Conservation (phyloP, 495 filamentous ascomycete species). For the Aspergillus ostianus region DNA sequence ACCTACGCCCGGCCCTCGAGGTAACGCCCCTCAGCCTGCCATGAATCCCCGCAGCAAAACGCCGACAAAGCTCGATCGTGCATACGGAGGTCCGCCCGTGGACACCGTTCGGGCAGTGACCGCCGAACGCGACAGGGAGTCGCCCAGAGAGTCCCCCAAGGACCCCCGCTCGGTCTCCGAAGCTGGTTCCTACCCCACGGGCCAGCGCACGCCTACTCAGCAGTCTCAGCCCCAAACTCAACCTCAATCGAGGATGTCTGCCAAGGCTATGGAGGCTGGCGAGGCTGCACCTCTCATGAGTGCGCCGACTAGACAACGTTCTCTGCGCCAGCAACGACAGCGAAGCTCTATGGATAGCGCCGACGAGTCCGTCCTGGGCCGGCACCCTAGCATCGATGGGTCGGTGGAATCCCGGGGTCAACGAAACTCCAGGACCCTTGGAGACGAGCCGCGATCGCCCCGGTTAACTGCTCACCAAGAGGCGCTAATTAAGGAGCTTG, state of each 20-base stretch:
- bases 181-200: conserved; percentile 47
- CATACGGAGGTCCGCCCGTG: conserved; percentile 45
- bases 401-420: conserved; percentile 40
- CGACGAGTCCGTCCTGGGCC: conserved; percentile 45
- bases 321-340: conserved; percentile 41
- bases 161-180: conserved; percentile 36
- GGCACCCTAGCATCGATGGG: conserved; percentile 44
- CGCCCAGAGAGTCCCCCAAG: conserved; percentile 51
- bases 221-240: conserved; percentile 10
- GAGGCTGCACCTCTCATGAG: conserved; percentile 47
- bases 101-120: conserved; percentile 48
- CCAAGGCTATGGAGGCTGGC: conserved; percentile 48
- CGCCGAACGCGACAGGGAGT: conserved; percentile 50
- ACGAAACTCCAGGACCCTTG: conserved; percentile 39
- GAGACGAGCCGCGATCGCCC: conserved; percentile 47
- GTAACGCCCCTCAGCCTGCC: conserved; percentile 34
- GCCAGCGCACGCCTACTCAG: conserved; percentile 63
- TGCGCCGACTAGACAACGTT: conserved; percentile 43
- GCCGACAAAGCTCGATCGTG: conserved; percentile 53
- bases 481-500: conserved; percentile 74
- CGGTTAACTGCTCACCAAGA: conserved; percentile 48
- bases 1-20: conserved; percentile 71
- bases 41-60: conserved; percentile 56
- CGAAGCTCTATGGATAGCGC: conserved; percentile 46
- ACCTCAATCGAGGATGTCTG: conserved; percentile 34